These are phyloP conservation scores for Hypoxylon sp. DNA, from an alignment of 2,329 filamentous ascomycete species.

Conservation along the genomic window DNA sequence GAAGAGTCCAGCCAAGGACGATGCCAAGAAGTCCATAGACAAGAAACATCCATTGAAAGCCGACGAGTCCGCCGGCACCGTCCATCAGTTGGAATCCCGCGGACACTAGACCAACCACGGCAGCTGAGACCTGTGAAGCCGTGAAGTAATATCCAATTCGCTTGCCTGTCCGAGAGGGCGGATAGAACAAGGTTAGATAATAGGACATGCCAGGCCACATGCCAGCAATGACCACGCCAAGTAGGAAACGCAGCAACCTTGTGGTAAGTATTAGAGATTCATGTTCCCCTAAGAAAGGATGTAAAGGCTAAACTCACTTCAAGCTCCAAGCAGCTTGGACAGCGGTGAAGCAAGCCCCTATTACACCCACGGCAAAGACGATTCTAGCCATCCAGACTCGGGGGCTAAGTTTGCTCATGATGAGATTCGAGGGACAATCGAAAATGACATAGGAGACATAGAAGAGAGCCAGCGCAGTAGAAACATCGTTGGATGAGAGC, in stretches of 20 bases:
- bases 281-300: not conserved
- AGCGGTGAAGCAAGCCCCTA: constrained; percentile 86
- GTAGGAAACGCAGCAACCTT: constrained; percentile 83
- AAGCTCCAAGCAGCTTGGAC: constrained; percentile 88
- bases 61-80: constrained; percentile 79
- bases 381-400: constrained; percentile 94
- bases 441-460: constrained; percentile 94
- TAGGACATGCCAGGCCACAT: constrained; percentile 98
- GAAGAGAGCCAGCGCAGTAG: constrained; percentile 87
- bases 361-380: constrained; percentile 87
- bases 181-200: constrained; percentile 93
- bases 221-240: constrained; percentile 89
- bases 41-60: constrained; percentile 94
- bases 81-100: constrained; percentile 96
- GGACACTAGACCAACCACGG: constrained; percentile 89
- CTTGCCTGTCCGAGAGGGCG: constrained; percentile 87
- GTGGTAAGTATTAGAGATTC: constrained; percentile 32
- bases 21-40: constrained; percentile 85
- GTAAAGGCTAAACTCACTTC: constrained; percentile 67
- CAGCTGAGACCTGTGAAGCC: constrained; percentile 88
- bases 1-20: constrained; percentile 77
- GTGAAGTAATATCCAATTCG: constrained; percentile 93
- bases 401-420: constrained; percentile 89
- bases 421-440: constrained; percentile 87
- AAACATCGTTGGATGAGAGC: constrained; percentile 82